Evolutionary conservation across 768 basidiomycete genomes (phyloP), one percentile per base, ranked within the genome.

Genomic region (Tricholoma sp.): DNA sequence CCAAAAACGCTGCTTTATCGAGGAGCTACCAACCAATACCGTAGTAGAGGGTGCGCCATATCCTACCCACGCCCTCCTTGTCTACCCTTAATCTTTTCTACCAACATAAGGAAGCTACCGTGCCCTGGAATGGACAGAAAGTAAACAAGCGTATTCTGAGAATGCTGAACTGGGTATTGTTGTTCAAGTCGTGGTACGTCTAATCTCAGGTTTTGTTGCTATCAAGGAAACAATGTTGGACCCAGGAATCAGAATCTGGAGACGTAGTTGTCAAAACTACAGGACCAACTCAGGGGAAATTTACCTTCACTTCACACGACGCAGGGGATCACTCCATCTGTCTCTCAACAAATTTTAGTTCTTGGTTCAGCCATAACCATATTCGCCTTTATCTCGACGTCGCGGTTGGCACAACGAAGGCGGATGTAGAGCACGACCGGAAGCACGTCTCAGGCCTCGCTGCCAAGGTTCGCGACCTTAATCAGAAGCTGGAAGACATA

Each of bases 281-380:
- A n/a, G 97, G 97, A 1, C 90, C 94, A 5, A 76, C 86, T 20
- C 89, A 96, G 50, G 91, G 97, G 29, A 84, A 84, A 56, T 98
- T 98, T 76, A 98, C 97, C 0, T 99, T 99, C 67, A 98, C 97
- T 28, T 97, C 96, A 4, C 94, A 97, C 68, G 93, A 95, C 58
- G 81, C 95, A 29, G 95, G 95, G 49, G 97, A 98, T 76, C 97
- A 99, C 75, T 86, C 91, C 53, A 97, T 99, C 67, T 99, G 97
- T 69, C 82, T 98, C 50, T 91, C 91, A 6, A 90, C 92, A 17
- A 96, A 96, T 70, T 89, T 93, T 72, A 87, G 92, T 2, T 84
- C 90, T 13, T 96, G 91, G 93, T 90, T 91, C 71, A 80, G 82
- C 55, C 81, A 76, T 65, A 84, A 91, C 2, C 95, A 98, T 70